A percentile compares a stretch with the other conserved stretches of the same genome.
These are phyloP conservation scores for Apiotrichum sp. DNA, from an alignment of 1,284 basidiomycete genomes.

Conservation along the genomic window DNA sequence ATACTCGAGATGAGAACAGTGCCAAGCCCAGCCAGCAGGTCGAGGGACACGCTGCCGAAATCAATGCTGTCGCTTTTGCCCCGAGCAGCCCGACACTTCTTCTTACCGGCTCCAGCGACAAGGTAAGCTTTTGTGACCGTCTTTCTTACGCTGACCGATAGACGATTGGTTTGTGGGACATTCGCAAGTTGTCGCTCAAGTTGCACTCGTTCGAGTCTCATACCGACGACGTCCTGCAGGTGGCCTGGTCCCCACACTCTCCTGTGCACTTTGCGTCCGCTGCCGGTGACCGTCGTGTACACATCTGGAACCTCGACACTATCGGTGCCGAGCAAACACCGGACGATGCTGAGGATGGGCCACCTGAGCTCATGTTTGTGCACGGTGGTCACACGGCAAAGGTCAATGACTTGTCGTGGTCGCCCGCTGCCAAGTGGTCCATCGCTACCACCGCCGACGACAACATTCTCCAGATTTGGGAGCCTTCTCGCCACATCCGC, in stretches of 20 bases:
- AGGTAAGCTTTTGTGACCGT: slow-evolving; percentile 37
- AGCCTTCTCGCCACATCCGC: slow-evolving; percentile 48
- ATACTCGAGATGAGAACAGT: slow-evolving; percentile 63
- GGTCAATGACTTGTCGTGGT: slow-evolving; percentile 49
- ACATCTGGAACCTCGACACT: slow-evolving; percentile 88
- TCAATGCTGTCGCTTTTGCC: slow-evolving; percentile 85
- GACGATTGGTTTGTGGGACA: slow-evolving; percentile 86
- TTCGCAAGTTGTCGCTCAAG: slow-evolving; percentile 70
- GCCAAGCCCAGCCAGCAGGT: slow-evolving; percentile 65
- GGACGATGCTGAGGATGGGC: slow-evolving; percentile 93
- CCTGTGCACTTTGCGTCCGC: slow-evolving; percentile 86
- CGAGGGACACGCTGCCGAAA: slow-evolving; percentile 83
- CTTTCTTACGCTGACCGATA: neutral
- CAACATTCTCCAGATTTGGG: slow-evolving; percentile 50
- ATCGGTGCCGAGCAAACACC: slow-evolving; percentile 96
- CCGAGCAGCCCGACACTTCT: slow-evolving; percentile 78
- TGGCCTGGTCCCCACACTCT: slow-evolving; percentile 92
- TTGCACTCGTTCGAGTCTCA: slow-evolving; percentile 91
- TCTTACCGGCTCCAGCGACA: slow-evolving; percentile 89
- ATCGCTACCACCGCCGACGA: slow-evolving; percentile 50
- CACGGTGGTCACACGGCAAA: slow-evolving; percentile 64
- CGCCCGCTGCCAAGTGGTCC: slow-evolving; percentile 46
- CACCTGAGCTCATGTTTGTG: slow-evolving; percentile 86
- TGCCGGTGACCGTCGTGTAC: slow-evolving; percentile 84
- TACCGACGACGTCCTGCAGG: slow-evolving; percentile 87